Base-by-base conservation (phyloP, 2,329 filamentous ascomycete genomes). In the Fusarium poae region DNA sequence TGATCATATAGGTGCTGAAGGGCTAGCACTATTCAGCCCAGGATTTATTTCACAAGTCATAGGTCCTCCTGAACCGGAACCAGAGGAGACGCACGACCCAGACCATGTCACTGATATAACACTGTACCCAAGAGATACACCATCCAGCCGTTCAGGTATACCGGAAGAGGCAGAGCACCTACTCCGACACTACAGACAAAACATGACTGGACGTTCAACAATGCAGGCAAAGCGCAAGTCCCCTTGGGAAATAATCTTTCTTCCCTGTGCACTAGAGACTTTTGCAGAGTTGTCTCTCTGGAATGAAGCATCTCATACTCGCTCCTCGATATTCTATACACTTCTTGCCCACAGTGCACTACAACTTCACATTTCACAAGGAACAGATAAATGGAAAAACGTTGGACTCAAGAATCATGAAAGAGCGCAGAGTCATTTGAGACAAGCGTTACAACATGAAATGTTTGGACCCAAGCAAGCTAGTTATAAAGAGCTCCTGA, bases 401-500 rank as follows among this genome's bases (percentile, higher is more conserved):
- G 51, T 78, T n/a, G 77, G 72, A 0, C 18, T 72, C 6, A 49
- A 57, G n/a, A 76, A 79, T 29, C 77, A 78, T 21, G 66, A 72
- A 5, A 62, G 72, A 13, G 75, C 78, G 1, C 74, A 80, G 48
- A 68, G 75, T 13, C 75, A 78, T 23, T 35, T 78, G 4, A 77
- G 79, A 34, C 68, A 79, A 9, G 74, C 77, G 3, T 66, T 81
- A 8, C 77, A 78, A 20, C 75, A 75, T 16, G 74, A 79, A 40
- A 73, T 76, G 23, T 68, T 72, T 53, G 73, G 76, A 0, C 69
- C 75, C 0, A 81, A 77, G 48, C 74, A 75, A 43, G 76, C 78
- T 6, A 82, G 81, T 30, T 84, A 84, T 54, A 83, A 81, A 25
- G 79, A 81, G 9, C 76, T 82, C 2, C 69, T 84, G 10, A 82